Evolutionary conservation across 768 basidiomycete genomes (phyloP).

Genomic region (Suillus sp.): DNA sequence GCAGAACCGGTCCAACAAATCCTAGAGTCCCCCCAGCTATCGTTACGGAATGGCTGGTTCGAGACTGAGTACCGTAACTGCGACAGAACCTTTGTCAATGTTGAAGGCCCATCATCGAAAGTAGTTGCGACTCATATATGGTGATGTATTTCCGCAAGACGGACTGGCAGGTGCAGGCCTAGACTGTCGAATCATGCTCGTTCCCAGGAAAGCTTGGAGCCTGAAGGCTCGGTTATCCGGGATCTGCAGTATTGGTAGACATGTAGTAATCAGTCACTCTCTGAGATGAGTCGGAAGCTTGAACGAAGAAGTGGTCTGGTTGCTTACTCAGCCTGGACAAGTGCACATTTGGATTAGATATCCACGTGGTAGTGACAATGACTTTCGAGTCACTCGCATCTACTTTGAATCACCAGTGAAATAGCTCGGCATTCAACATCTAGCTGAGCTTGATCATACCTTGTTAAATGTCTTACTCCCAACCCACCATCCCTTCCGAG

Average conservation of each 20-base stretch:
- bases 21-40: neutral
- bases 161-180: neutral
- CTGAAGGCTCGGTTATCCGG: neutral
- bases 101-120: neutral
- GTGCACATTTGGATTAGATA: neutral
- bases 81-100: neutral
- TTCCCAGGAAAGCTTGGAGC: neutral
- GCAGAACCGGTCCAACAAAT: neutral
- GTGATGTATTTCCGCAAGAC: neutral
- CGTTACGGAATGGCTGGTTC: neutral
- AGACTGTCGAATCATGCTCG: neutral
- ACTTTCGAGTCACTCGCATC: neutral
- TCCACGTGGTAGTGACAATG: constrained; percentile 5
- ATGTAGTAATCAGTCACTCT: neutral
- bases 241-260: neutral
- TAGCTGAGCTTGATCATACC: neutral
- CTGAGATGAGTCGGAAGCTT: neutral
- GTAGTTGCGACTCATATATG: neutral
- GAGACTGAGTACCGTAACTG: neutral
- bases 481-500: constrained; percentile 22
- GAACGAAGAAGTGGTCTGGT: too few species aligned
- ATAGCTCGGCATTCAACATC: neutral
- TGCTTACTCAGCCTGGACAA: too few species aligned
- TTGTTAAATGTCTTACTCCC: constrained; percentile 21
- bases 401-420: neutral